Percentiles rank a stretch among this genome's conserved stretches.
Conservation (phyloP, 345 rosid species). For the Syzygium grande region DNA sequence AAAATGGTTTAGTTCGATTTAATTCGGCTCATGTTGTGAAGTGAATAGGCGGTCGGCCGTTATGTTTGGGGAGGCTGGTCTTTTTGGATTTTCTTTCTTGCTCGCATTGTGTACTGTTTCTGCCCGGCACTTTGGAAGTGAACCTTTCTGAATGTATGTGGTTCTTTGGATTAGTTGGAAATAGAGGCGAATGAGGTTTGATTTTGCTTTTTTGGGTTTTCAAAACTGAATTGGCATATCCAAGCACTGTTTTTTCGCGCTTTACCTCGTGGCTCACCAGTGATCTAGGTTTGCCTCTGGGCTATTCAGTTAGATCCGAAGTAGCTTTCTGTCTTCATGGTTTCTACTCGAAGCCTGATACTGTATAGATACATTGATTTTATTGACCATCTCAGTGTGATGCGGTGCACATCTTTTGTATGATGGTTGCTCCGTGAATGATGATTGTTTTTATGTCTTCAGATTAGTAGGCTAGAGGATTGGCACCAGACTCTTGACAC, state of each 20-base stretch:
- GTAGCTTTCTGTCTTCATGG: not conserved
- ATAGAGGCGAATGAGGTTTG: not conserved
- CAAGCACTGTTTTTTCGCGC: not conserved
- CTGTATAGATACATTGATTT: not conserved
- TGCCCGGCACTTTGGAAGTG: not conserved
- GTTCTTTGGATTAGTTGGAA: not conserved
- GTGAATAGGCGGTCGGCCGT: not conserved
- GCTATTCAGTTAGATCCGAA: not conserved
- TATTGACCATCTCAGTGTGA: not conserved
- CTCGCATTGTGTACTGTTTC: not conserved
- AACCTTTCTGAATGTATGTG: not conserved
- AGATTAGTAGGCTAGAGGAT: slow-evolving; percentile 84
- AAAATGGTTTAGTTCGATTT: not conserved
- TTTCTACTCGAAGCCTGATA: not conserved
- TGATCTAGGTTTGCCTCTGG: not conserved
- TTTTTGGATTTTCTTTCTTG: not conserved
- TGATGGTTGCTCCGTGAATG: slow-evolving; percentile 12
- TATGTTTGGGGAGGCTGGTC: not conserved
- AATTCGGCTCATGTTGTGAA: not conserved
- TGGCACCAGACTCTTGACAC: slow-evolving; percentile 67
- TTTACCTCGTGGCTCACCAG: not conserved
- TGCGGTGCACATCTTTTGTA: not conserved
- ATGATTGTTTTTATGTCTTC: slow-evolving; percentile 16
- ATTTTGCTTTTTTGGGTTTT: not conserved
- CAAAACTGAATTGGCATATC: not conserved